Base-by-base conservation (phyloP, 306 rosid species). In the Pterocarpus santalinus region DNA sequence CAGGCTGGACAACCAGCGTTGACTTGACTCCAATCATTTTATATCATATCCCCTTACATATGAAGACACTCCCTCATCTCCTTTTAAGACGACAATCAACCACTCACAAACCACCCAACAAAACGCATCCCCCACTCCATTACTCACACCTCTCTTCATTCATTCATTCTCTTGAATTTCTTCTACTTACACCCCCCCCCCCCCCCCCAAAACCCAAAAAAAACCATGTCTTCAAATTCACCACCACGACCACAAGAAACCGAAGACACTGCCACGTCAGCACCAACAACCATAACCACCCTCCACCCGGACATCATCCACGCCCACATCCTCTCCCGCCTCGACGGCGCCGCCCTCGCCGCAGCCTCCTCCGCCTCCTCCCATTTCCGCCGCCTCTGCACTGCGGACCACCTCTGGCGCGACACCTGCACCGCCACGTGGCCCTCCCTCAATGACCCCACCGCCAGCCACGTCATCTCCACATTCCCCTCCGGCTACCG, bases 281-380 rank as follows among this genome's bases (percentile, higher is more conserved):
- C 57, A n/a, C 55, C 81, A 14, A 9, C 75, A 4, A 70, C 15
- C 52, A 80, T 92, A 76, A 34, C 86, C 66, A 35, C 91, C 80
- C 13, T 95, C 46, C 95, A 88, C 67, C 77, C 90, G 2, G 94
- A 95, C 53, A 69, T 95, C 80, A 83, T 93, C 69, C 90, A 64
- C 53, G 49, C 87, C 17, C 94, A 91, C 80, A 90, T 95, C 84
- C 91, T 95, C 67, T 86, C 82, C 38, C 92, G 89, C 5, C 95
- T 95, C 35, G 97, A 95, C 69, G 92, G 90, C 78, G 83, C 94
- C 7, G 65, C 92, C 34, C 89, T 95, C 1, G 87, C 88, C 56
- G 61, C 97, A 30, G 60, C 86, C 15, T 63, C 91, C 5, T 81
- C 92, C 17, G 78, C 85, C 0, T 95, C 97, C 3, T 80, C 97